phyloP scores from a whole-genome alignment of 768 basidiomycete genomes.

The Amanita molliuscula region DNA sequence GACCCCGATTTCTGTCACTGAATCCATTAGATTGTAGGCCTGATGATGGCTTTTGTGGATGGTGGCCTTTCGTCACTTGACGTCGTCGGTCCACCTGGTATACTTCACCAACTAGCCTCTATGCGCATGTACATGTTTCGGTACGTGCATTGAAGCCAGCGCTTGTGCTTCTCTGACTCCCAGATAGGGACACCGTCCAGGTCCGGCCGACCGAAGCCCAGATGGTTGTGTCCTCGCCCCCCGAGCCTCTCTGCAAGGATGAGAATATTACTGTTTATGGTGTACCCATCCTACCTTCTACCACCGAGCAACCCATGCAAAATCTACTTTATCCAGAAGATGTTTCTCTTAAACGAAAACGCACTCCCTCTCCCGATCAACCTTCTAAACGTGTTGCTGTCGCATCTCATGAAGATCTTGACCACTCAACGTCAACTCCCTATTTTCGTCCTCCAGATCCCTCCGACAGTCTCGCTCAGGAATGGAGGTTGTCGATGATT shows the following conservation, averaged over 20 bases:
- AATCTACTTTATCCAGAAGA: constrained; percentile 6
- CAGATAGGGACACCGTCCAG: constrained; percentile 37
- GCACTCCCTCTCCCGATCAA: constrained; percentile 24
- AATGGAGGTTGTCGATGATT: constrained; percentile 44
- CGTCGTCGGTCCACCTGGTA: constrained; percentile 63
- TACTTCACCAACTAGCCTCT: constrained; percentile 60
- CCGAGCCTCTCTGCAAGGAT: constrained; percentile 47
- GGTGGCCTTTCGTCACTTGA: constrained; percentile 44
- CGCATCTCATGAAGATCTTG: not conserved
- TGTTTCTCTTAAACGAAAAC: constrained; percentile 32
- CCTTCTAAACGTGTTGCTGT: constrained; percentile 24
- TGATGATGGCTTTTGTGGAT: constrained; percentile 78
- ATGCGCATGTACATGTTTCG: constrained; percentile 60
- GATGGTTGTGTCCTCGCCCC: constrained; percentile 14
- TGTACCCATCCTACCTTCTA: constrained; percentile 30
- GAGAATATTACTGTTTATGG: constrained; percentile 55
- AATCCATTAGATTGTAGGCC: constrained; percentile 30
- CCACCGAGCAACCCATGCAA: not conserved
- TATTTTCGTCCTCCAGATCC: constrained; percentile 26
- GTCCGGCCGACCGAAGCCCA: constrained; percentile 36
- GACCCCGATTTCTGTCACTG: not conserved
- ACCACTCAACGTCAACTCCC: constrained; percentile 12
- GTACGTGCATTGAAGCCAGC: constrained; percentile 28
- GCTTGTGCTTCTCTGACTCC: not conserved
- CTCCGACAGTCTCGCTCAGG: constrained; percentile 34